A percentile compares a stretch with the other conserved stretches of the same genome.
Evolutionary conservation across 345 rosid genomes (phyloP).

Genomic region (Eucalyptus viminalis): DNA sequence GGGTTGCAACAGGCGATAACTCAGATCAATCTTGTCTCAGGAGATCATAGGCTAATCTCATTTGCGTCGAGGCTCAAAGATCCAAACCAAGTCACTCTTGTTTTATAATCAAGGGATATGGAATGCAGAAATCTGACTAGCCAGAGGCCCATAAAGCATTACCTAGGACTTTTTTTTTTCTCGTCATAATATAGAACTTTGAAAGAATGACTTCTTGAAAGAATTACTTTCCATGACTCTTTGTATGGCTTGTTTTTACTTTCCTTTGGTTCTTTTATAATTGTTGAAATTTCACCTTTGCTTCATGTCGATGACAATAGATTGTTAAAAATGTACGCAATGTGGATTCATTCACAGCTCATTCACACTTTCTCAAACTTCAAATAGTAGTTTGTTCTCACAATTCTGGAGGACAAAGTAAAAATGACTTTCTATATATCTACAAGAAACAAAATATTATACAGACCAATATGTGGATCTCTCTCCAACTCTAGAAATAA

Average conservation of each 20-base stretch:
- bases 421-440: not conserved
- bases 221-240: not conserved
- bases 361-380: not conserved
- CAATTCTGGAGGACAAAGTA: not conserved
- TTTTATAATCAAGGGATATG: not conserved
- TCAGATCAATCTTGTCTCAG: not conserved
- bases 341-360: not conserved
- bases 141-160: not conserved
- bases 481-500: not conserved
- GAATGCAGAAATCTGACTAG: not conserved
- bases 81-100: not conserved
- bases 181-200: not conserved
- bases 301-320: not conserved
- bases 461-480: not conserved
- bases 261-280: not conserved
- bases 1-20: not conserved
- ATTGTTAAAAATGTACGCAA: not conserved
- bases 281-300: not conserved
- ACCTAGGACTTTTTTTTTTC: not conserved
- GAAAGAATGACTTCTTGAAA: not conserved
- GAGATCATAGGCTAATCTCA: not conserved
- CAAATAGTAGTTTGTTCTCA: not conserved
- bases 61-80: not conserved
- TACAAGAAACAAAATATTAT: not conserved
- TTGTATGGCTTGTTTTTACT: not conserved